Evolutionary conservation across 1,284 basidiomycete species (phyloP).

Genomic region (Ceratobasidium sp.): DNA sequence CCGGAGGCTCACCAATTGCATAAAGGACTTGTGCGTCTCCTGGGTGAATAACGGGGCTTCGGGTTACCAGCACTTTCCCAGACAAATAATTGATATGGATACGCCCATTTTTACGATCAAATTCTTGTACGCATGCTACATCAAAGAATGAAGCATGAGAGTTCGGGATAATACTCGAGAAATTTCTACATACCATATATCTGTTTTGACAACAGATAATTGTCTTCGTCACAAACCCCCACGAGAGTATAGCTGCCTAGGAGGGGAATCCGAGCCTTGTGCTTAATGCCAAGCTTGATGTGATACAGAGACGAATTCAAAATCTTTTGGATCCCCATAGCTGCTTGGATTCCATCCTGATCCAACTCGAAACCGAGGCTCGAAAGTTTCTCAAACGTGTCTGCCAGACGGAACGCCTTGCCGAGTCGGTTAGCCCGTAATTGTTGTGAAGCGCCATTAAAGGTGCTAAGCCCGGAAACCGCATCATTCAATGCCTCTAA

Average conservation of each 20-base stretch:
- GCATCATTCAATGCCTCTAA: conserved; percentile 65
- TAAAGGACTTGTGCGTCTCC: conserved; percentile 48
- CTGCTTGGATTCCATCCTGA: conserved; percentile 69
- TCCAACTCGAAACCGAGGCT: conserved; percentile 65
- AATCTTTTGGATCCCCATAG: conserved; percentile 53
- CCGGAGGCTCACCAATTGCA: conserved; percentile 48
- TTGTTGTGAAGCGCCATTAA: conserved; percentile 61
- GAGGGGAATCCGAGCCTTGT: conserved; percentile 45
- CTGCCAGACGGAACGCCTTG: conserved; percentile 63
- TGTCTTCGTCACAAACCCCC: conserved; percentile 75
- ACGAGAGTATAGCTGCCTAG: conserved; percentile 45
- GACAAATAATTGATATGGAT: conserved; percentile 33
- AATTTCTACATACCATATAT: conserved; percentile 68
- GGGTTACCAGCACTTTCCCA: conserved; percentile 47
- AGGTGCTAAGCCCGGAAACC: conserved; percentile 20
- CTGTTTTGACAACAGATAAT: conserved; percentile 68
- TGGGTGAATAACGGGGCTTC: conserved; percentile 49
- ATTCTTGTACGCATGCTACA: conserved; percentile 47
- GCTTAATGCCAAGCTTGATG: conserved; percentile 42
- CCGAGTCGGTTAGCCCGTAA: conserved; percentile 63
- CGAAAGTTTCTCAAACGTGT: conserved; percentile 66
- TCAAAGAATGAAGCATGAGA: background rate
- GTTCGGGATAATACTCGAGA: background rate
- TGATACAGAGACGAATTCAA: conserved; percentile 42
- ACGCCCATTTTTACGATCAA: conserved; percentile 36